phyloP scores from a whole-genome alignment of 2,329 filamentous ascomycete species.

The Drechslerella coelobrocha region DNA sequence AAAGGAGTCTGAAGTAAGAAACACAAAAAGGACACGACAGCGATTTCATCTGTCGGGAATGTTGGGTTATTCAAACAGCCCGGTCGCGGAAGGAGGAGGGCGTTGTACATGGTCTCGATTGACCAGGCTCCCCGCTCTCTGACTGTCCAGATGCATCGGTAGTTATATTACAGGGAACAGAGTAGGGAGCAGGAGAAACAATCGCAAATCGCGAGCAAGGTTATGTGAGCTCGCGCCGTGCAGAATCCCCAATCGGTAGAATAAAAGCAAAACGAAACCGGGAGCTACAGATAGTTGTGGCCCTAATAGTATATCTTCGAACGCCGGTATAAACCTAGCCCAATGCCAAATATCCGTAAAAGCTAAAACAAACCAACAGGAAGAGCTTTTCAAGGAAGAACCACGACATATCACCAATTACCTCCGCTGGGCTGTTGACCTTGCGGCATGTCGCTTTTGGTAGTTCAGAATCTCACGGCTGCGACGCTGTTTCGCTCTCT shows the following conservation, averaged over 20 bases:
- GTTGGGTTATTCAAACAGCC: too few relatives aligned
- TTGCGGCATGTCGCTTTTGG: slow-evolving; percentile 18
- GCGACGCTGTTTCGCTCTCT: slow-evolving; percentile 66
- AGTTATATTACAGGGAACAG: slow-evolving; percentile 7
- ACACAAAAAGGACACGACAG: not conserved
- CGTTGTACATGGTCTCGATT: too few relatives aligned
- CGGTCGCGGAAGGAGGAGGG: too few relatives aligned
- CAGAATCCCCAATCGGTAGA: not conserved
- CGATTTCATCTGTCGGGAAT: not conserved
- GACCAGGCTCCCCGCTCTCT: too few relatives aligned
- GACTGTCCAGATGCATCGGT: too few relatives aligned
- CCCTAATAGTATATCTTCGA: slow-evolving; percentile 28
- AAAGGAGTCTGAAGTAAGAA: not conserved
- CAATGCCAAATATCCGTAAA: slow-evolving; percentile 51
- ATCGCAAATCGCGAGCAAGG: not conserved
- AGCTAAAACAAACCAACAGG: slow-evolving; percentile 57
- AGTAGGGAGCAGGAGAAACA: slow-evolving; percentile 4
- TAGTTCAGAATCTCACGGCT: slow-evolving; percentile 65
- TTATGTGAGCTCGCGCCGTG: too few relatives aligned
- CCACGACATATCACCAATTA: slow-evolving; percentile 25
- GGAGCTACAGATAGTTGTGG: slow-evolving; percentile 4
- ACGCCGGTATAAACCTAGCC: slow-evolving; percentile 42
- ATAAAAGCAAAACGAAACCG: slow-evolving; percentile 1
- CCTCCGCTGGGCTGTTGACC: slow-evolving; percentile 23
- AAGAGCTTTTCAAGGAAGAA: slow-evolving; percentile 55